phyloP scores from a whole-genome alignment of 768 basidiomycete species.

The Sarcodon aspratus region DNA sequence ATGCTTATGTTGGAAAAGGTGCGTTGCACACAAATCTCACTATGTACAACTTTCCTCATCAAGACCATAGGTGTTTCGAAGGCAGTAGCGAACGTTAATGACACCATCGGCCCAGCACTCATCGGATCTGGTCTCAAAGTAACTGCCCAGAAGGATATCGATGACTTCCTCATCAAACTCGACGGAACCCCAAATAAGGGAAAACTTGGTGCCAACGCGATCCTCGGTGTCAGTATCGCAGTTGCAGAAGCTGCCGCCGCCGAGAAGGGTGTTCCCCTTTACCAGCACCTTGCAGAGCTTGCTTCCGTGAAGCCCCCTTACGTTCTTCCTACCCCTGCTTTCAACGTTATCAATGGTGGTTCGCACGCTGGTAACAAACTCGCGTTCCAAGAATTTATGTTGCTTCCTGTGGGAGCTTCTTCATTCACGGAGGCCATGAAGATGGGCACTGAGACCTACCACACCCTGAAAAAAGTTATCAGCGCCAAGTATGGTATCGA shows the following conservation, averaged over 20 bases:
- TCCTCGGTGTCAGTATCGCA: constrained; percentile 96
- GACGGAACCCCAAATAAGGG: constrained; percentile 98
- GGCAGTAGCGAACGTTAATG: constrained; percentile 92
- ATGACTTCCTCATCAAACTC: constrained; percentile 96
- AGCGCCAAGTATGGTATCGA: constrained; percentile 98
- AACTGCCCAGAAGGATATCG: constrained; percentile 89
- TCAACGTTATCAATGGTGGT: constrained; percentile 99
- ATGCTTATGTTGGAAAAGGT: constrained; percentile 94
- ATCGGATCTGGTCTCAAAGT: constrained; percentile 77
- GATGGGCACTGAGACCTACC: constrained; percentile 96
- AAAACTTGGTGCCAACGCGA: constrained; percentile 98
- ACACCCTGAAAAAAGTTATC: constrained; percentile 98
- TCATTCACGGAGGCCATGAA: constrained; percentile 97
- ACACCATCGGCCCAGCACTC: constrained; percentile 78
- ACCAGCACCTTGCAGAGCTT: constrained; percentile 92
- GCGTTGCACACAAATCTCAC: constrained; percentile 11
- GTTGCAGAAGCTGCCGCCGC: constrained; percentile 88
- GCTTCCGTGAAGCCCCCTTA: constrained; percentile 93
- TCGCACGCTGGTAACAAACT: constrained; percentile 99
- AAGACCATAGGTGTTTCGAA: constrained; percentile 66
- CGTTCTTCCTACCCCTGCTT: constrained; percentile 83
- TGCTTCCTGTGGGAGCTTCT: constrained; percentile 87
- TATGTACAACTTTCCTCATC: background rate
- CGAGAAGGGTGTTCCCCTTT: constrained; percentile 91
- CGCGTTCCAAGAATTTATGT: constrained; percentile 99